A percentile compares a stretch with the other conserved stretches of the same genome.
Evolutionary conservation across 2,329 filamentous ascomycete species (phyloP).

Genomic region (Sporothrix schenckii): DNA sequence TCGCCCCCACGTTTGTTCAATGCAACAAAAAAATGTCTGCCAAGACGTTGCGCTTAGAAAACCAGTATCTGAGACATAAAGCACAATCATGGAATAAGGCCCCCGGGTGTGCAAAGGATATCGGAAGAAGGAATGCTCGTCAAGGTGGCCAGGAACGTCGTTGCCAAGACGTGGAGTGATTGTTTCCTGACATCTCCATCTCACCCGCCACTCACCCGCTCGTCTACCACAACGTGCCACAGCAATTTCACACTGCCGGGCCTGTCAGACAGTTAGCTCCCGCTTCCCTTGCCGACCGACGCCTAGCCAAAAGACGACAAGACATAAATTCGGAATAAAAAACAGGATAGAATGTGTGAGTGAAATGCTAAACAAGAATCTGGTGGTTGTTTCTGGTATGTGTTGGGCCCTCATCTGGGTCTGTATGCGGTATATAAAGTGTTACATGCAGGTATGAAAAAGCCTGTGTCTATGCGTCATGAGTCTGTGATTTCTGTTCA

Average conservation of each 20-base stretch:
- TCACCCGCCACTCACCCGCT: slow-evolving; percentile 8
- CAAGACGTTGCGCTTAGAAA: no score
- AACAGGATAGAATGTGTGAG: not conserved
- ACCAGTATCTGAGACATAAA: no score
- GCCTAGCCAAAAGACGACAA: not conserved
- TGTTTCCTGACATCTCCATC: not conserved
- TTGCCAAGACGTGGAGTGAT: not conserved
- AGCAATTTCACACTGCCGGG: not conserved
- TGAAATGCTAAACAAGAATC: slow-evolving; percentile 7
- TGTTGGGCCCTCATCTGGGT: not conserved
- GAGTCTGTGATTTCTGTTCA: not conserved
- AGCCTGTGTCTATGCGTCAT: not conserved
- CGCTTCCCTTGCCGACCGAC: not conserved
- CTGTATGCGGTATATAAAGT: not conserved
- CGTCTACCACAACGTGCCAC: not conserved
- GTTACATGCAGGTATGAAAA: not conserved
- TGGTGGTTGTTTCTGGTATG: not conserved
- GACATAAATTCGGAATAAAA: not conserved
- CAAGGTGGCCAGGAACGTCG: not conserved
- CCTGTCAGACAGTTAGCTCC: not conserved
- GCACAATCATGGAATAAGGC: no score
- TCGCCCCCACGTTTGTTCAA: no score
- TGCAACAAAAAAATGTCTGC: no score
- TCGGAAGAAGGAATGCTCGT: no score
- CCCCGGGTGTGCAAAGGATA: no score